phyloP scores from a whole-genome alignment of 2,329 filamentous ascomycete genomes.

The Hypoxylon sp. region DNA sequence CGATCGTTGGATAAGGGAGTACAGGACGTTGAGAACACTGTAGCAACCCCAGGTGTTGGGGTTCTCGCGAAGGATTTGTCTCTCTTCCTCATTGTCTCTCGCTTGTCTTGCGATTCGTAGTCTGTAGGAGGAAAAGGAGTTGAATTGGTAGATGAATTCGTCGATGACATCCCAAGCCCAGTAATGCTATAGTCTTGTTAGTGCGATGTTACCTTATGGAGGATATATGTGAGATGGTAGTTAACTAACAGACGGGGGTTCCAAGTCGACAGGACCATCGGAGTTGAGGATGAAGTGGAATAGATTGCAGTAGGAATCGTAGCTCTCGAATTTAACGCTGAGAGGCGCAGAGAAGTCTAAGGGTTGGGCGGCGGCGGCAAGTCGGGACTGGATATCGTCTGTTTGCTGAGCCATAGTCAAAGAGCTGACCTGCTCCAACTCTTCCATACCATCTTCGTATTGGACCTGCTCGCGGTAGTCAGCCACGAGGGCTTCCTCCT shows the following conservation, averaged over 20 bases:
- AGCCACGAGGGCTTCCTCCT: constrained; percentile 94
- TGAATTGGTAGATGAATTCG: constrained; percentile 99
- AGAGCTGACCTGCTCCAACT: constrained; percentile 78
- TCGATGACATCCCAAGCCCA: constrained; percentile 99
- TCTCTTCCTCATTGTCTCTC: constrained; percentile 87
- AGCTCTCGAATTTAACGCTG: constrained; percentile 97
- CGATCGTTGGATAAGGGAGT: constrained; percentile 97
- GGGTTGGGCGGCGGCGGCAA: constrained; percentile 90
- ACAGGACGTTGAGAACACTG: constrained; percentile 98
- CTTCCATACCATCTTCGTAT: constrained; percentile 86
- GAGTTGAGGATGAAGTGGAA: constrained; percentile 99
- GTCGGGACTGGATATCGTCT: constrained; percentile 92
- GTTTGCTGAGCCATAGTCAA: constrained; percentile 76
- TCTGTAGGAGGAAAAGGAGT: constrained; percentile 97
- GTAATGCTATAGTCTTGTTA: constrained; percentile 74
- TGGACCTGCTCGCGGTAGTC: constrained; percentile 97
- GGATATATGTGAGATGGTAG: not conserved
- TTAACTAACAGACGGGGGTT: constrained; percentile 87
- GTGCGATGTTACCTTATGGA: constrained; percentile 32
- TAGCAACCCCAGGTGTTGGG: constrained; percentile 99
- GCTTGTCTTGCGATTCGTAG: constrained; percentile 85
- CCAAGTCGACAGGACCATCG: constrained; percentile 96
- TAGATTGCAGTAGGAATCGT: constrained; percentile 98
- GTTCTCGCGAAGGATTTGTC: constrained; percentile 90
- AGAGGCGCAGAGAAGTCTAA: constrained; percentile 95